Evolutionary conservation across 2,329 filamentous ascomycete species (phyloP).

Genomic region (Lachnellula arida): DNA sequence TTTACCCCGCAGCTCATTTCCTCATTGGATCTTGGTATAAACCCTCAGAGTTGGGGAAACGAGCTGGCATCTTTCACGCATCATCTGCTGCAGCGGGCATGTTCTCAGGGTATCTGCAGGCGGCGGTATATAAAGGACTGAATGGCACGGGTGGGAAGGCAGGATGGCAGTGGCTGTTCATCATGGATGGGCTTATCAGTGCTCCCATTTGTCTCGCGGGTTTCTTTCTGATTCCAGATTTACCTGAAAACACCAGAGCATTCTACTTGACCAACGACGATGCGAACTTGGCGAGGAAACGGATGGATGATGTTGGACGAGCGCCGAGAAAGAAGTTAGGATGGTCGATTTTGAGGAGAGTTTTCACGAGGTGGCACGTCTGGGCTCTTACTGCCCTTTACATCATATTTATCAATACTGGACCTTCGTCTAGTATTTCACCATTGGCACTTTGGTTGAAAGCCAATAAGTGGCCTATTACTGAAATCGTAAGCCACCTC

Average conservation of each 20-base stretch:
- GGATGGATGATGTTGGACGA: slow-evolving; percentile 26
- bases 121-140: slow-evolving; percentile 38
- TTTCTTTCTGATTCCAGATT: slow-evolving; percentile 27
- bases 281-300: slow-evolving; percentile 15
- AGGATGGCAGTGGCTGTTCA: slow-evolving; percentile 45
- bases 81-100: slow-evolving; percentile 36
- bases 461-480: slow-evolving; percentile 38
- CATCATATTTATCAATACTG: slow-evolving; percentile 36
- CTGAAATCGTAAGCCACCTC: slow-evolving; percentile 39
- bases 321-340: slow-evolving; percentile 27
- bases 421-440: slow-evolving; percentile 33
- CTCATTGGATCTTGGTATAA: slow-evolving; percentile 42
- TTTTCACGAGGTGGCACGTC: slow-evolving; percentile 36
- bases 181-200: slow-evolving; percentile 39
- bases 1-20: slow-evolving; percentile 26
- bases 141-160: slow-evolving; percentile 35
- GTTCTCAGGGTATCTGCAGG: slow-evolving; percentile 42
- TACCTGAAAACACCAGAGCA: slow-evolving; percentile 26
- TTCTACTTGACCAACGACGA: slow-evolving; percentile 24
- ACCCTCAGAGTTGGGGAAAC: slow-evolving; percentile 39
- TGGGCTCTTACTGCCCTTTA: slow-evolving; percentile 36
- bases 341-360: slow-evolving; percentile 22
- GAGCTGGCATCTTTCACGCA: slow-evolving; percentile 40
- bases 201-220: slow-evolving; percentile 28
- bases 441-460: slow-evolving; percentile 40